Evolutionary conservation across 1,284 basidiomycete species (phyloP), one percentile per base, ranked within the genome.

Genomic region (Microbotryomycetes sp.): DNA sequence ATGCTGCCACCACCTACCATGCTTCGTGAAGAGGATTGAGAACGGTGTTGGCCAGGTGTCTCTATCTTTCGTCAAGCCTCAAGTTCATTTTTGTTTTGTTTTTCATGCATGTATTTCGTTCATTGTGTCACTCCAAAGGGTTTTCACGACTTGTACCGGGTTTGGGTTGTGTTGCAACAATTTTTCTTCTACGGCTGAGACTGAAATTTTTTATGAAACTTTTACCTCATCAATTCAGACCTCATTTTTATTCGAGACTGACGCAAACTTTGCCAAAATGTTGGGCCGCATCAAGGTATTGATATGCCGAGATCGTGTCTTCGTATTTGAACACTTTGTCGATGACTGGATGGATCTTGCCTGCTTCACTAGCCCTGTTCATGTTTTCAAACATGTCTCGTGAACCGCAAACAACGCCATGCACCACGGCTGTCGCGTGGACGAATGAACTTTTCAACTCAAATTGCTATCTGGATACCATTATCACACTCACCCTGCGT

Each of bases 321-420:
- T 77, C 74, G 58, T 78, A 79, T 47, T 69, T 64, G 66, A 79
- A 79, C 16, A 77, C 56, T 70, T 76, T 77, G 72, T 77, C 78
- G 32, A 79, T 74, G 53, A 78, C 66, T 0, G 77, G 78, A 50
- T 73, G 70, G 57, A 78, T 74, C 45, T 73, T 69, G 53, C 74
- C 72, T 15, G 69, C 64, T 59, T 76, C 74, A 45, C 78, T 59
- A 22, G 75, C 74, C 12, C 71, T 62, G 64, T 72, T 73, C 70
- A 77, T 73, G 54, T 73, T 72, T 64, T 75, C 75, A 67, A 77
- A 76, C 64, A 76, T 74, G 57, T 77, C 72, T 15, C 76, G 66
- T 55, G 76, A 76, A 31, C 76, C 76, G n/a, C 77, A 75, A 52
- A 79, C 74, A 32, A 77, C 73, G 6, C 78, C 78, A 15, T 76